Percentiles rank a stretch among this genome's conserved stretches.
These are phyloP conservation scores for Lolium perenne DNA, from an alignment of 176 grass and related monocot genomes.

Conservation along the genomic window DNA sequence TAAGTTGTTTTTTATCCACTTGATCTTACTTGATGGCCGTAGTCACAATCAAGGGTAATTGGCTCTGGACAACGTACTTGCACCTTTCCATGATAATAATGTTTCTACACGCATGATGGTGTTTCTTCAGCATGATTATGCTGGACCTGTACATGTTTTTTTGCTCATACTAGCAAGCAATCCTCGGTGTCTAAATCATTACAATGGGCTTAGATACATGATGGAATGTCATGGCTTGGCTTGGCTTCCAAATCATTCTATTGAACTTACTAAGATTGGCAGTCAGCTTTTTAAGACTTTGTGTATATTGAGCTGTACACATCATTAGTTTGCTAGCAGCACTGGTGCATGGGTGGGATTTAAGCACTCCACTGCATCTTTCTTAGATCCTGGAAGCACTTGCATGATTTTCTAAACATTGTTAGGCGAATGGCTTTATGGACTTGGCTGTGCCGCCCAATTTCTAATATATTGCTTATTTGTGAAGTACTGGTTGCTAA, in stretches of 20 bases:
- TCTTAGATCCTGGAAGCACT: conserved; percentile 13
- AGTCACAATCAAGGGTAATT: not conserved
- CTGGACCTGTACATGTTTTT: not conserved
- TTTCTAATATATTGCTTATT: conserved; percentile 26
- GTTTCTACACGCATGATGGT: conserved; percentile 13
- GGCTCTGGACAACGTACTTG: not conserved
- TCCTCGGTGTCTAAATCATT: conserved; percentile 48
- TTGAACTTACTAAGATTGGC: conserved; percentile 8
- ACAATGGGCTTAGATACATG: conserved; percentile 22
- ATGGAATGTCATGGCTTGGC: conserved; percentile 32
- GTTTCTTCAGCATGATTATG: conserved; percentile 33
- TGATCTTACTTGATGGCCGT: not conserved
- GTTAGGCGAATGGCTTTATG: conserved; percentile 4
- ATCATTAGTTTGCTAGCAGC: conserved; percentile 18
- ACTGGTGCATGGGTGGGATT: not conserved
- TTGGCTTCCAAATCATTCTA: conserved; percentile 42
- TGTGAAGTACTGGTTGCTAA: not conserved
- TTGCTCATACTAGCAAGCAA: conserved; percentile 22
- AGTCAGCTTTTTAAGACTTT: conserved; percentile 3
- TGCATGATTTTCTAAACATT: not conserved
- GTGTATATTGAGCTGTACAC: conserved; percentile 14
- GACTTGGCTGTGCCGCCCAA: conserved; percentile 24
- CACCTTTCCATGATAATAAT: not conserved
- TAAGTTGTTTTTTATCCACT: conserved; percentile 44
- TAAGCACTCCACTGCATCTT: conserved; percentile 9